A percentile compares a stretch with the other conserved stretches of the same genome.
phyloP scores from a whole-genome alignment of 225 moss, liverwort and hornwort species.

The Lunularia cruciata region DNA sequence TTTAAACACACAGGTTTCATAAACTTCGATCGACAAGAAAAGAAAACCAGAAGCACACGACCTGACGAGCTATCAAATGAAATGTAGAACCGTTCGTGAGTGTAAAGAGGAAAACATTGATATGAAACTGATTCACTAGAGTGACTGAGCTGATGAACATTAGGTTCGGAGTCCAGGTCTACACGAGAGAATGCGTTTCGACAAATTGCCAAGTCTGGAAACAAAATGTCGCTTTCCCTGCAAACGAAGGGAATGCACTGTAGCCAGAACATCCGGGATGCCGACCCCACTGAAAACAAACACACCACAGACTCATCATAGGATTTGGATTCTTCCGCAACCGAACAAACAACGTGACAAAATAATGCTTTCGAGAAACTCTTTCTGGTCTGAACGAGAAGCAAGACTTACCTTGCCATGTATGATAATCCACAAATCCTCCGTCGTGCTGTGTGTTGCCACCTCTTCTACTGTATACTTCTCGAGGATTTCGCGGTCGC shows the following conservation, averaged over 20 bases:
- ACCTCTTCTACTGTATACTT: conserved; percentile 13
- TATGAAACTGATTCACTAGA: too few relatives aligned
- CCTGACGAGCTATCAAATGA: not conserved
- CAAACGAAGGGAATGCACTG: not conserved
- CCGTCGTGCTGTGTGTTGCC: conserved; percentile 15
- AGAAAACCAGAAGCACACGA: not conserved
- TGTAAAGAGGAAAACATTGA: too few relatives aligned
- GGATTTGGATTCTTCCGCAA: too few relatives aligned
- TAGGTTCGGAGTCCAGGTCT: too few relatives aligned
- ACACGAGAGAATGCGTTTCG: not conserved
- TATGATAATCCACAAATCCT: conserved; percentile 28
- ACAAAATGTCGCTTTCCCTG: conserved; percentile 9
- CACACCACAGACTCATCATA: too few relatives aligned
- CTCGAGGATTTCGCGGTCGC: not conserved
- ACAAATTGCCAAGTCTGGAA: too few relatives aligned
- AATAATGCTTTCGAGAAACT: not conserved
- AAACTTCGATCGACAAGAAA: not conserved
- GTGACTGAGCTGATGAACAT: too few relatives aligned
- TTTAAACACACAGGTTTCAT: too few relatives aligned
- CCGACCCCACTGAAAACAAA: not conserved
- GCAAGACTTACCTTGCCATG: conserved; percentile 29
- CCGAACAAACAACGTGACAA: not conserved
- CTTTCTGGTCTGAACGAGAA: not conserved
- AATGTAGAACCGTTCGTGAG: too few relatives aligned
- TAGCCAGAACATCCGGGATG: not conserved